phyloP scores from a whole-genome alignment of 2,329 filamentous ascomycete genomes.

The Colletotrichum trifolii region DNA sequence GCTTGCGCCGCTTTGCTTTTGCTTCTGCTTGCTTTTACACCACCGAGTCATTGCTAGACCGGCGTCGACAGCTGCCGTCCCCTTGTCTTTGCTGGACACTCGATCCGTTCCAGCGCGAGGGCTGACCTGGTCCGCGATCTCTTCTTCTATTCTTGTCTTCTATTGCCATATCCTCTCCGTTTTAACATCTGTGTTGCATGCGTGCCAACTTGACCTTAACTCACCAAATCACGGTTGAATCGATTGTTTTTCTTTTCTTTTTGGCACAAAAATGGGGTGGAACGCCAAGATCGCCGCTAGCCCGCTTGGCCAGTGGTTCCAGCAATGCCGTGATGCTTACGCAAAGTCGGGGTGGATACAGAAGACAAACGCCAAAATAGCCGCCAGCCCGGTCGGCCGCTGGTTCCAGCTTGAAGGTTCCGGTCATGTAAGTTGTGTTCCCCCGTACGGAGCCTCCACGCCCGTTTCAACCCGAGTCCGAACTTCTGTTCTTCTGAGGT shows the following conservation, averaged over 20 bases:
- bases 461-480: not conserved
- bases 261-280: not conserved
- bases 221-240: too few relatives aligned
- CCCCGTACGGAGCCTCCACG: not conserved
- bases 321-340: slow-evolving; percentile 49
- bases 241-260: too few relatives aligned
- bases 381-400: slow-evolving; percentile 72
- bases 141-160: too few relatives aligned
- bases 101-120: too few relatives aligned
- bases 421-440: slow-evolving; percentile 75
- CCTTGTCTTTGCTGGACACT: too few relatives aligned
- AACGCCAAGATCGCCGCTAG: not conserved
- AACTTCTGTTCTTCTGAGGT: not conserved
- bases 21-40: slow-evolving; percentile 15
- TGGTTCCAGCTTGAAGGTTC: slow-evolving; percentile 86
- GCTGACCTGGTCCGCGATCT: too few relatives aligned
- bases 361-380: slow-evolving; percentile 67
- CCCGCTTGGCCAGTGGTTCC: slow-evolving; percentile 22
- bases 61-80: too few relatives aligned
- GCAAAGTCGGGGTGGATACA: slow-evolving; percentile 53
- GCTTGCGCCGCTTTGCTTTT: slow-evolving; percentile 18
- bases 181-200: too few relatives aligned
- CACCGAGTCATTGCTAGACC: too few relatives aligned
- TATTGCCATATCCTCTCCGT: too few relatives aligned
- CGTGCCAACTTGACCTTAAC: too few relatives aligned